Conservation (phyloP, 331 rosid species). For the Acacia concinna region DNA sequence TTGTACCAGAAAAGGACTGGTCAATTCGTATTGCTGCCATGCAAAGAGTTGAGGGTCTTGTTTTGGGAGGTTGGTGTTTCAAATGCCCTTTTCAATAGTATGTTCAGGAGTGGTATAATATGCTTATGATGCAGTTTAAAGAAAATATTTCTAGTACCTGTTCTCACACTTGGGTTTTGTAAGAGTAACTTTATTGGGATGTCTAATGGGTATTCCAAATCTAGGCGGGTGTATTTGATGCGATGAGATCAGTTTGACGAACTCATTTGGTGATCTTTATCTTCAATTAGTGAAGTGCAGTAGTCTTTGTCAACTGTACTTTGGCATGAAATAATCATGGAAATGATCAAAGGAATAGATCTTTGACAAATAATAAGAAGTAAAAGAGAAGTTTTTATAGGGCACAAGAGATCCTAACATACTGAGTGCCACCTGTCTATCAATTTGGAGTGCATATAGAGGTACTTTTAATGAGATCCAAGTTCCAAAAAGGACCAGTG, state of each 20-base stretch:
- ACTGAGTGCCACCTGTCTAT: conserved; percentile 8
- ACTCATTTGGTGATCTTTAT: not conserved
- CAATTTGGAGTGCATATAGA: conserved; percentile 9
- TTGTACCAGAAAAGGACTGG: conserved; percentile 99
- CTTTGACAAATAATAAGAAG: not conserved
- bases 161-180: not conserved
- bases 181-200: not conserved
- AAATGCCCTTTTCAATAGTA: conserved; percentile 21
- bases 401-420: not conserved
- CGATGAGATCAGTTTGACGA: not conserved
- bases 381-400: conserved; percentile 4
- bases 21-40: conserved; percentile 87
- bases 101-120: conserved; percentile 10
- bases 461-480: conserved; percentile 23
- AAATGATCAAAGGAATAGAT: not conserved
- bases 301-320: not conserved
- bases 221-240: not conserved
- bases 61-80: conserved; percentile 81
- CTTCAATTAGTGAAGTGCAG: not conserved
- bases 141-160: not conserved
- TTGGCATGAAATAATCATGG: not conserved
- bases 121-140: conserved; percentile 22
- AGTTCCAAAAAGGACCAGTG: not conserved
- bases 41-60: conserved; percentile 95
- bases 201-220: not conserved